A percentile compares a stretch with the other conserved stretches of the same genome.
These are phyloP conservation scores for Biscutella auriculata DNA, from an alignment of 441 rosid genomes.

Conservation along the genomic window DNA sequence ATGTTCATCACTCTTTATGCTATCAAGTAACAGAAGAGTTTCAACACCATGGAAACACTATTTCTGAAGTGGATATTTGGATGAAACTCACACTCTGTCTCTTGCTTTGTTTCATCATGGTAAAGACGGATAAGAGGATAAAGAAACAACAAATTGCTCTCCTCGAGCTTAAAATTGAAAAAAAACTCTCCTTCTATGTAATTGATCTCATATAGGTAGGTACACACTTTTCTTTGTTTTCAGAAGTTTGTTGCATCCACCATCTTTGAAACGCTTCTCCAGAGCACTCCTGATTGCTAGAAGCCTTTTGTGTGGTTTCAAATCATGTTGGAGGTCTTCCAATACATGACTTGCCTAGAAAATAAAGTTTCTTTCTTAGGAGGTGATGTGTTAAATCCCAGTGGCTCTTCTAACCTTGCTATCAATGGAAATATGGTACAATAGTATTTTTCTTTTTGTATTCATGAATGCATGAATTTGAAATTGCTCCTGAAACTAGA, in stretches of 20 bases:
- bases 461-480: too few relatives aligned
- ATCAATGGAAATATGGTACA: constrained; percentile 59
- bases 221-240: too few relatives aligned
- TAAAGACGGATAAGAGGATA: constrained; percentile 53
- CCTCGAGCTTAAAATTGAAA: constrained; percentile 52
- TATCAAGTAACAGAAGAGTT: constrained; percentile 44
- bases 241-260: too few relatives aligned
- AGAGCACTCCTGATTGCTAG: constrained; percentile 83
- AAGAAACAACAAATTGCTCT: constrained; percentile 93
- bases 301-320: constrained; percentile 84
- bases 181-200: not conserved
- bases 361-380: constrained; percentile 51
- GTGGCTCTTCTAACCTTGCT: constrained; percentile 77
- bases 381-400: constrained; percentile 54
- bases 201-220: not conserved
- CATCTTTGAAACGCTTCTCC: too few relatives aligned
- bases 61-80: not conserved
- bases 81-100: not conserved
- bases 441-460: constrained; percentile 13
- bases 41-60: constrained; percentile 2
- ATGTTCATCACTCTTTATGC: constrained; percentile 96
- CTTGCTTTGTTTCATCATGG: constrained; percentile 42
- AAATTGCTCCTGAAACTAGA: too few relatives aligned
- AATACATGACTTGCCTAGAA: constrained; percentile 61
- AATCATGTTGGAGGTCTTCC: constrained; percentile 89